Evolutionary conservation across 805 yeast genomes (phyloP), one percentile per base, ranked within the genome.

Genomic region (Barnettozyma siamensis): DNA sequence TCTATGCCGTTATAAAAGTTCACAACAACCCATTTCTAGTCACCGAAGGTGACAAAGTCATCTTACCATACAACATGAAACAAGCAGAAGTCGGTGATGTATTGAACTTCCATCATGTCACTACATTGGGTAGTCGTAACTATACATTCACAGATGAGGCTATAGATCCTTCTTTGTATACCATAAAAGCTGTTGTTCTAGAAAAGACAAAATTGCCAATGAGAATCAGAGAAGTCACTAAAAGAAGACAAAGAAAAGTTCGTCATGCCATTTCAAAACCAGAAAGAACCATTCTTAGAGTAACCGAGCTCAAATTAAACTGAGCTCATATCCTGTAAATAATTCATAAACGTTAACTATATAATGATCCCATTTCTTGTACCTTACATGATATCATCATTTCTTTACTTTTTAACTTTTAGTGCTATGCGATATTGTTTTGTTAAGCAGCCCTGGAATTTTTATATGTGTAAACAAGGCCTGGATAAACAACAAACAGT

Each of bases 1-100:
- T 91, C 26, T 93, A 88, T 58, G 98, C 98, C 35, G 71, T 86
- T 8, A 73, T 91, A 50, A 79, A 77, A 51, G 75, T 93, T 30
- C 93, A 88, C 66, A 78, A 82, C 62, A 79, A 88, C 63, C 87
- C 93, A 33, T 88, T 86, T 57, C 68, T 93, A 46, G 93, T 93
- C 15, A 88, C 98, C 20, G 77, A 81, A 50, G 99, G 99, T 18
- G 99, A 93, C 62, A 75, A 72, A 49, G 75, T 93, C 39, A 73
- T 79, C 19, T 63, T 93, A 31, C 96, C 97, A 3, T 89, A 76
- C 63, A 75, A 78, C 48, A 58, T 93, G 69, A 82, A 79, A 53
- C 75, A 78, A 40, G 93, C 83, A 10, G 72, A 79, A 39, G 80
- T 91, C 4, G 99, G 99, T 16, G 96, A 89, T 61, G 69, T 70